A percentile compares a stretch with the other conserved stretches of the same genome.
Evolutionary conservation across 805 yeast genomes (phyloP).

Genomic region (Blastobotrys mokoenaii): DNA sequence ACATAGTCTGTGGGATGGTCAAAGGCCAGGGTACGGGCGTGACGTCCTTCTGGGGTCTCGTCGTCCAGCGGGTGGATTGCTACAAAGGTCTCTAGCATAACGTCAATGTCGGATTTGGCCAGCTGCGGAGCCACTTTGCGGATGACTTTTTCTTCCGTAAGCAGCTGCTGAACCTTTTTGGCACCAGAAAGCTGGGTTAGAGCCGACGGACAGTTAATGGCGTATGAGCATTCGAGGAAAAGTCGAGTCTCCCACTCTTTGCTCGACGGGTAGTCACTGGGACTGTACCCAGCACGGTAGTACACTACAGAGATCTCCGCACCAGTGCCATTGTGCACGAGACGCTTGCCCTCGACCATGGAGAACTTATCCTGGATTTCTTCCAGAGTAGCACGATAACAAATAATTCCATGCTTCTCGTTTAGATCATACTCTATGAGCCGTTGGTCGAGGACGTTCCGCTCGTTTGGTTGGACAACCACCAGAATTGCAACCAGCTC

Average conservation of each 20-base stretch:
- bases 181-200: slow-evolving; percentile 88
- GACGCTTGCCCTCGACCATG: slow-evolving; percentile 24
- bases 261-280: slow-evolving; percentile 61
- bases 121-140: slow-evolving; percentile 37
- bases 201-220: slow-evolving; percentile 87
- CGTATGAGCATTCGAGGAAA: slow-evolving; percentile 59
- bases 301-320: slow-evolving; percentile 83
- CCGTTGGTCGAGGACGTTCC: slow-evolving; percentile 89
- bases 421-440: slow-evolving; percentile 65
- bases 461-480: slow-evolving; percentile 76
- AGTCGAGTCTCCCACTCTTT: slow-evolving; percentile 73
- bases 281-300: slow-evolving; percentile 84
- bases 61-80: slow-evolving; percentile 80
- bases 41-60: slow-evolving; percentile 44
- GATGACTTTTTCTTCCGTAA: slow-evolving; percentile 50
- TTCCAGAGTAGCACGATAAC: slow-evolving; percentile 60
- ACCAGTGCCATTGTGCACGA: slow-evolving; percentile 45
- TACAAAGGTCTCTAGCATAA: slow-evolving; percentile 61
- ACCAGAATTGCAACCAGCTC: slow-evolving; percentile 45
- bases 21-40: slow-evolving; percentile 60
- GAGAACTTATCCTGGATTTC: slow-evolving; percentile 33
- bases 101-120: slow-evolving; percentile 18
- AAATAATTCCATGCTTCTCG: slow-evolving; percentile 44
- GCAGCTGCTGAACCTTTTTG: slow-evolving; percentile 85
- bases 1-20: slow-evolving; percentile 66